These are phyloP conservation scores for Carallia pectinifolia DNA, from an alignment of 345 rosid species.

Conservation along the genomic window DNA sequence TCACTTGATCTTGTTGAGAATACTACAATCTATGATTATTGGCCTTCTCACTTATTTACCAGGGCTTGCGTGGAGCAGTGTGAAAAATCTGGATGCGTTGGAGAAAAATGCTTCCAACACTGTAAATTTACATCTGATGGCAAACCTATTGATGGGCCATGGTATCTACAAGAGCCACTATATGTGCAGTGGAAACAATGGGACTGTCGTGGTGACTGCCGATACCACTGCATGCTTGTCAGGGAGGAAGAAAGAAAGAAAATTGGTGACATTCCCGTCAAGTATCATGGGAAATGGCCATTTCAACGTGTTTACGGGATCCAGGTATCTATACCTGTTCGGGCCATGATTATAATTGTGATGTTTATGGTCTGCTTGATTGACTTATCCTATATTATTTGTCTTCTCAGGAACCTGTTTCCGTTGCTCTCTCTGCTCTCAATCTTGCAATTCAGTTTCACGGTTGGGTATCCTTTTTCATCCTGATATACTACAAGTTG, in stretches of 20 bases:
- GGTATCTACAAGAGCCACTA: constrained; percentile 91
- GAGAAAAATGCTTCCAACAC: constrained; percentile 71
- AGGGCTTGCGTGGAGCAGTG: constrained; percentile 78
- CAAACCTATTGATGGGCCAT: constrained; percentile 66
- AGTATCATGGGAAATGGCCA: constrained; percentile 92
- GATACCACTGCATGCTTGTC: constrained; percentile 73
- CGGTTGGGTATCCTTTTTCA: constrained; percentile 87
- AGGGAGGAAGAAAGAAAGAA: constrained; percentile 75
- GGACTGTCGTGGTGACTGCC: constrained; percentile 76
- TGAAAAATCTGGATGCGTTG: constrained; percentile 79
- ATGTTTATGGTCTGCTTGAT: constrained; percentile 3
- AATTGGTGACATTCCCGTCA: constrained; percentile 64
- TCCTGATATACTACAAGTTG: constrained; percentile 74
- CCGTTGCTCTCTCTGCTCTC: constrained; percentile 78
- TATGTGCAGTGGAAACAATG: constrained; percentile 85
- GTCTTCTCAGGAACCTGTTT: constrained; percentile 66
- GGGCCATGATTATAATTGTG: background rate
- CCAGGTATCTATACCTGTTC: constrained; percentile 42
- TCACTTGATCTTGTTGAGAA: background rate
- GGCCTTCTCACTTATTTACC: constrained; percentile 3
- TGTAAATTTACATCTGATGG: constrained; percentile 92
- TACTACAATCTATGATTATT: background rate
- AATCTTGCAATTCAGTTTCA: constrained; percentile 81
- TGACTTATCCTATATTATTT: constrained; percentile 14
- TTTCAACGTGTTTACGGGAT: constrained; percentile 72